phyloP scores from a whole-genome alignment of 2,329 filamentous ascomycete genomes.

The Xylaria digitata region DNA sequence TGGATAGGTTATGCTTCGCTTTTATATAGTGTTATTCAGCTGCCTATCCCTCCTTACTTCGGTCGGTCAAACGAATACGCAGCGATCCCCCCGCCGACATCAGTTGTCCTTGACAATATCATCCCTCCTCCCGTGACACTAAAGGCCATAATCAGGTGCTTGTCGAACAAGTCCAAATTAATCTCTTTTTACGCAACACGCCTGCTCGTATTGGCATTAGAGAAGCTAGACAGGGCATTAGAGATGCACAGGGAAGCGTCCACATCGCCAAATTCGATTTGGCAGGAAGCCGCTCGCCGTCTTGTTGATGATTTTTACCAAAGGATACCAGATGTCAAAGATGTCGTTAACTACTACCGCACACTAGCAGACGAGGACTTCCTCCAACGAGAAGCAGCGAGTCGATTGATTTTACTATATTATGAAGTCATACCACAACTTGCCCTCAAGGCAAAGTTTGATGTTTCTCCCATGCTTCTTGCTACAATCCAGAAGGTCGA shows the following conservation, averaged over 20 bases:
- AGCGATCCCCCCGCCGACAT: conserved; percentile 78
- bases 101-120: conserved; percentile 85
- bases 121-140: conserved; percentile 84
- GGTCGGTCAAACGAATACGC: conserved; percentile 73
- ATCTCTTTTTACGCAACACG: conserved; percentile 87
- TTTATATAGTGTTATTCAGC: conserved; percentile 81
- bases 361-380: conserved; percentile 74
- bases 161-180: conserved; percentile 81
- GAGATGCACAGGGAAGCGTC: conserved; percentile 67
- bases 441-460: conserved; percentile 86
- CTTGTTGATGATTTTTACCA: conserved; percentile 80
- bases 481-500: conserved; percentile 73
- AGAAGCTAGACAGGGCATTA: conserved; percentile 77
- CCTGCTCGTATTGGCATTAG: conserved; percentile 80
- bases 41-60: conserved; percentile 78
- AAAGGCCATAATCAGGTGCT: conserved; percentile 80
- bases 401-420: conserved; percentile 83
- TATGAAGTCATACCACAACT: conserved; percentile 84
- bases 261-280: conserved; percentile 62
- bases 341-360: conserved; percentile 80
- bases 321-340: conserved; percentile 83
- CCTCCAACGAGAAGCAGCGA: conserved; percentile 81
- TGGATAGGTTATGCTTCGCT: conserved; percentile 96
- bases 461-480: conserved; percentile 82
- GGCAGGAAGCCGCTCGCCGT: conserved; percentile 75